These are phyloP conservation scores for Mycena haematopus DNA, from an alignment of 768 basidiomycete species.

Conservation along the genomic window DNA sequence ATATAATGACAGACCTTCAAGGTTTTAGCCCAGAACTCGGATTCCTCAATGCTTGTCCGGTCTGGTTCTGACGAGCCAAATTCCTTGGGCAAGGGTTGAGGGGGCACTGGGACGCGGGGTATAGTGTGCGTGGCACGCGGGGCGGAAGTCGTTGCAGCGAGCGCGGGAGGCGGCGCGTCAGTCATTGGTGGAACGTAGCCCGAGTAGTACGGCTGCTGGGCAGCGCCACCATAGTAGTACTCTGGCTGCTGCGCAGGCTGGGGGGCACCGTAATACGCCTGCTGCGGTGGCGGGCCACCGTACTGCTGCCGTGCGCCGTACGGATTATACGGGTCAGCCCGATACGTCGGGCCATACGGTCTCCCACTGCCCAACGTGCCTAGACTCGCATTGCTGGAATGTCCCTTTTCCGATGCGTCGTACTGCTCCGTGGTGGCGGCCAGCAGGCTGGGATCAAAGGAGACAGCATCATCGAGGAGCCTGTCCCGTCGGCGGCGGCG, in stretches of 20 bases:
- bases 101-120: slow-evolving; percentile 27
- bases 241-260: slow-evolving; percentile 7
- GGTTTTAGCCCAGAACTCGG: slow-evolving; percentile 26
- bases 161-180: not conserved
- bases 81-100: slow-evolving; percentile 16
- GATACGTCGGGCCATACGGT: slow-evolving; percentile 11
- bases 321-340: slow-evolving; percentile 1
- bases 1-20: slow-evolving; percentile 17
- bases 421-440: slow-evolving; percentile 34
- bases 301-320: slow-evolving; percentile 16
- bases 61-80: slow-evolving; percentile 20
- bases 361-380: slow-evolving; percentile 8
- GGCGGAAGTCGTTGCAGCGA: not conserved
- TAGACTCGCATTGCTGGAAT: slow-evolving; percentile 20
- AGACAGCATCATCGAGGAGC: slow-evolving; percentile 52
- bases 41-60: slow-evolving; percentile 24
- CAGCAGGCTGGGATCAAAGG: slow-evolving; percentile 53
- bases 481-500: slow-evolving; percentile 54
- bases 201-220: slow-evolving; percentile 15
- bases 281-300: slow-evolving; percentile 5
- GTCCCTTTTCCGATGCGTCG: slow-evolving; percentile 38
- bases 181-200: slow-evolving; percentile 24
- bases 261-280: slow-evolving; percentile 10
- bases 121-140: slow-evolving; percentile 15
- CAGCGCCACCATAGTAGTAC: not conserved